Conservation (phyloP, 106 monocot genomes). For the Alisma plantagoaquatica region DNA sequence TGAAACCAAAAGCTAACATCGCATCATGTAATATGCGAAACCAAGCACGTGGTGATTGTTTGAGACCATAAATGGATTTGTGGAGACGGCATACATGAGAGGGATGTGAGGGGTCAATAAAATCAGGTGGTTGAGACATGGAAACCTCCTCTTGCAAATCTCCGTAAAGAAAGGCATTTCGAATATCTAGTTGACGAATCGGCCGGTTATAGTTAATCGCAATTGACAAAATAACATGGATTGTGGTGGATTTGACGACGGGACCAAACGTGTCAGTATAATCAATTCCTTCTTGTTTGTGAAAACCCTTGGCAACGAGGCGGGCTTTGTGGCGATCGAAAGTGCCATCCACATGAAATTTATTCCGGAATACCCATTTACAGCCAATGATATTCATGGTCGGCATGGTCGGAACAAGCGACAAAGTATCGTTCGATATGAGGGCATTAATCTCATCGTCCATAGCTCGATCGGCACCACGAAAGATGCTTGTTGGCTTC, state of each 20-base stretch:
- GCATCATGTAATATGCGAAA: not conserved
- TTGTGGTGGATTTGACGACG: not conserved
- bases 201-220: not conserved
- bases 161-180: too few species aligned
- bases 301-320: conserved; percentile 1
- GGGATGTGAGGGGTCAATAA: not conserved
- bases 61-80: not conserved
- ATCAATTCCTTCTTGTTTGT: not conserved
- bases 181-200: conserved; percentile 1
- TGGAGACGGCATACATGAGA: not conserved
- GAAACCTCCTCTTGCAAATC: not conserved
- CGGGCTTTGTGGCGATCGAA: conserved; percentile 1
- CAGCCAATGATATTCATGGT: not conserved
- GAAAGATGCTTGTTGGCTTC: not conserved
- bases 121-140: not conserved
- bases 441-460: not conserved
- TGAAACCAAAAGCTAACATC: not conserved
- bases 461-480: not conserved
- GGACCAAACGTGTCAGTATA: conserved; percentile 12
- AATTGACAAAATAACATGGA: not conserved
- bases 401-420: not conserved
- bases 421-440: not conserved
- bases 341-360: not conserved
- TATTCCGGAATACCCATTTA: conserved; percentile 1
- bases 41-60: conserved; percentile 1